Conservation (phyloP, 1,139 yeast genomes). For the Suhomyces terraborum region DNA sequence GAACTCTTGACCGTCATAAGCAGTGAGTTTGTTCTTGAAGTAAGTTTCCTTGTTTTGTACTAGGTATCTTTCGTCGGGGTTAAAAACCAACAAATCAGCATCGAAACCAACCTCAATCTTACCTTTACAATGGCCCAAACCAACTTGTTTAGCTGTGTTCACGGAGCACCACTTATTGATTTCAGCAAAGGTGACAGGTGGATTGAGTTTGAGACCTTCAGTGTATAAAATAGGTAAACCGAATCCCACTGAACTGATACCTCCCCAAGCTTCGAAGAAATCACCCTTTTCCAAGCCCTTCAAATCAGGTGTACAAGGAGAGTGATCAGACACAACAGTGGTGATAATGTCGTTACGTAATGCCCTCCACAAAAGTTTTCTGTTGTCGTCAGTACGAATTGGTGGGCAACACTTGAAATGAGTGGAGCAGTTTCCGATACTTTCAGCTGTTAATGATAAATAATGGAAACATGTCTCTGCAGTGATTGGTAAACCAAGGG, state of each 20-base stretch:
- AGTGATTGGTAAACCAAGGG: constrained; percentile 57
- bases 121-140: constrained; percentile 74
- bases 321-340: constrained; percentile 93
- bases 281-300: constrained; percentile 83
- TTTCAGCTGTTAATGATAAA: constrained; percentile 73
- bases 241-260: constrained; percentile 90
- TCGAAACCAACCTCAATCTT: constrained; percentile 70
- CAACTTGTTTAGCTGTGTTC: constrained; percentile 86
- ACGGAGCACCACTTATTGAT: constrained; percentile 77
- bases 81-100: constrained; percentile 85
- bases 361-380: constrained; percentile 76
- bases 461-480: constrained; percentile 97
- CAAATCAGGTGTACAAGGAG: constrained; percentile 92
- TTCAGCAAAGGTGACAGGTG: constrained; percentile 59
- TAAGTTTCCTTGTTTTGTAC: constrained; percentile 61
- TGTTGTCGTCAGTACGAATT: constrained; percentile 71
- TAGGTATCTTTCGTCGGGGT: constrained; percentile 56
- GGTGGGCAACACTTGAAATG: constrained; percentile 96
- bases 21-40: constrained; percentile 86
- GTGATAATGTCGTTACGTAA: constrained; percentile 63
- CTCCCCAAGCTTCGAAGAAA: constrained; percentile 95
- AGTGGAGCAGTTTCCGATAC: constrained; percentile 72
- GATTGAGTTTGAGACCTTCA: constrained; percentile 58
- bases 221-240: constrained; percentile 83
- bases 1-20: constrained; percentile 71